phyloP scores from a whole-genome alignment of 768 basidiomycete genomes.

The Phaffia tasmanica region DNA sequence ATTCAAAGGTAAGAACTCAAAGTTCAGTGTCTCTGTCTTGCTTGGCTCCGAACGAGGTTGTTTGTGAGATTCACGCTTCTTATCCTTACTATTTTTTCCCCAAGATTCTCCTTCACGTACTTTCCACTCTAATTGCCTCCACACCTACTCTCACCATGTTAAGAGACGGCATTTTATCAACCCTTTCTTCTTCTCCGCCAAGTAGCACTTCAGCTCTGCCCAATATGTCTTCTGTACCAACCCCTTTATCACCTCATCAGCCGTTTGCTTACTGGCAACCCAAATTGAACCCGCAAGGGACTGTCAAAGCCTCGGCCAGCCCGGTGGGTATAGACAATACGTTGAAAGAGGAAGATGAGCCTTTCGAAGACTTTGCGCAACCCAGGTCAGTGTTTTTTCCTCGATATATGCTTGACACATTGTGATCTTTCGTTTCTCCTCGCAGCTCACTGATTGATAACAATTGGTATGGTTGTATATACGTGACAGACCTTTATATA shows the following conservation, averaged over 20 bases:
- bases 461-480: neutral
- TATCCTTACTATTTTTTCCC: neutral
- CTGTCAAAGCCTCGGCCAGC: neutral
- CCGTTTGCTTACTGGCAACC: slow-evolving; percentile 8
- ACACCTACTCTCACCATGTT: slow-evolving; percentile 6
- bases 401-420: too few relatives aligned
- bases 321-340: slow-evolving; percentile 6
- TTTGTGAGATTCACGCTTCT: neutral
- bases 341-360: slow-evolving; percentile 5
- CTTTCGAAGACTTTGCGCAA: neutral
- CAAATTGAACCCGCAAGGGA: slow-evolving; percentile 6
- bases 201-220: neutral
- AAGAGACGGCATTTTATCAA: too few relatives aligned
- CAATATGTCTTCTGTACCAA: too few relatives aligned
- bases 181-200: too few relatives aligned
- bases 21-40: too few relatives aligned
- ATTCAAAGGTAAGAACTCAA: slow-evolving; percentile 5
- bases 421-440: neutral
- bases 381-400: neutral
- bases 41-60: neutral
- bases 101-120: neutral
- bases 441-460: neutral
- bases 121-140: neutral
- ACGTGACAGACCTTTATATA: neutral
- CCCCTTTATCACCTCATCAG: neutral